A percentile compares a stretch with the other conserved stretches of the same genome.
phyloP scores from a whole-genome alignment of 306 rosid species.

The Begonia masoniana region DNA sequence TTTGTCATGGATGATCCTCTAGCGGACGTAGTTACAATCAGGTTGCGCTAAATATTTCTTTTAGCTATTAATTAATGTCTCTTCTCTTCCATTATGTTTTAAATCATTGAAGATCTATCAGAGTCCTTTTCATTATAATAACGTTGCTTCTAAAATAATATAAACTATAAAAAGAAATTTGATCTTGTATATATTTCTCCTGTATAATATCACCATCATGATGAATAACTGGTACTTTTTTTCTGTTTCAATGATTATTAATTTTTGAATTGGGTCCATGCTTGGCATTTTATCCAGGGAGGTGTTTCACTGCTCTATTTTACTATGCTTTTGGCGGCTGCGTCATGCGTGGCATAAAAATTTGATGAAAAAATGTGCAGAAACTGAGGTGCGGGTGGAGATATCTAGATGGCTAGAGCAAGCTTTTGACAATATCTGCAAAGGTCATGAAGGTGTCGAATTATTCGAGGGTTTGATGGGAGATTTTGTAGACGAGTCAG shows the following conservation, averaged over 20 bases:
- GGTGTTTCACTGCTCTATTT: slow-evolving; percentile 67
- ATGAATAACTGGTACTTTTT: background rate
- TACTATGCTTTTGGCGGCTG: slow-evolving; percentile 74
- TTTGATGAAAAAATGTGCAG: slow-evolving; percentile 40
- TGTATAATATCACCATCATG: background rate
- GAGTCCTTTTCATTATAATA: no score
- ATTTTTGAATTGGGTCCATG: slow-evolving; percentile 9
- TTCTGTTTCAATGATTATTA: slow-evolving; percentile 1
- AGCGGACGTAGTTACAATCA: slow-evolving; percentile 56
- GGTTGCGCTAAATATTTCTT: slow-evolving; percentile 23
- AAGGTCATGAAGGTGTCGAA: slow-evolving; percentile 26
- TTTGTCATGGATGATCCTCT: slow-evolving; percentile 80
- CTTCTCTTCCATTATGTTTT: no score
- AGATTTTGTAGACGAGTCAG: slow-evolving; percentile 55
- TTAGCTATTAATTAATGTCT: no score
- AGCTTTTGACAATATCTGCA: slow-evolving; percentile 47
- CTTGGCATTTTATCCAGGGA: slow-evolving; percentile 49
- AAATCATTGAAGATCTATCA: no score
- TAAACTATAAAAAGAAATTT: no score
- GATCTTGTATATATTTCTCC: no score
- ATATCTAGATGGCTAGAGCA: slow-evolving; percentile 46
- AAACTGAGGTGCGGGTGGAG: slow-evolving; percentile 47
- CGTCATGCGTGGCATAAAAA: slow-evolving; percentile 83
- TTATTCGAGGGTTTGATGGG: slow-evolving; percentile 62
- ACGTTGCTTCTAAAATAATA: no score